Evolutionary conservation across 306 rosid species (phyloP).

Genomic region (Prunus mume): DNA sequence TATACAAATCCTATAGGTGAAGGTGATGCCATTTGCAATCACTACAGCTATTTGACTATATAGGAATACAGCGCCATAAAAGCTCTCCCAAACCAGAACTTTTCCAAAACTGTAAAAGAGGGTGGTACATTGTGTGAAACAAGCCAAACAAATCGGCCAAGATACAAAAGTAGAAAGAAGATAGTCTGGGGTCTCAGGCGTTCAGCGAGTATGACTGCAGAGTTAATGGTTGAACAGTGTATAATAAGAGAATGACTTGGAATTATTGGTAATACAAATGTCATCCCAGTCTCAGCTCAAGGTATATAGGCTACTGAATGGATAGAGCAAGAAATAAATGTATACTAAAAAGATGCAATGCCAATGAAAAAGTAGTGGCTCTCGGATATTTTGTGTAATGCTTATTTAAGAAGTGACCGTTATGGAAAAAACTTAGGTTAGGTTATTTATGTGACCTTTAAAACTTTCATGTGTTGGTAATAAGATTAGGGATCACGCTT

Average conservation of each 20-base stretch:
- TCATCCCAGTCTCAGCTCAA: background rate
- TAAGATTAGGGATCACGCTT: background rate
- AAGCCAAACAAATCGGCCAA: background rate
- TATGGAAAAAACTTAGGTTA: background rate
- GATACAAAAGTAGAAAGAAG: background rate
- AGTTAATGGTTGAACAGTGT: background rate
- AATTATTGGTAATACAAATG: background rate
- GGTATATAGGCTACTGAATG: background rate
- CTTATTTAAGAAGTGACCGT: background rate
- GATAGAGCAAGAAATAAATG: background rate
- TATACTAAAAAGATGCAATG: background rate
- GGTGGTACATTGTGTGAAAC: background rate
- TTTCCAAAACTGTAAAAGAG: background rate
- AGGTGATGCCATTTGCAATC: background rate
- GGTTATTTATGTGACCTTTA: background rate
- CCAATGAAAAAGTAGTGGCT: background rate
- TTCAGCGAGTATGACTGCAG: background rate
- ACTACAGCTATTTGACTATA: background rate
- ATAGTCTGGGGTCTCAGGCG: background rate
- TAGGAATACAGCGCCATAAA: background rate
- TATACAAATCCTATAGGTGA: background rate
- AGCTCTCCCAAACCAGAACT: background rate
- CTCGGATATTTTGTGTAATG: background rate
- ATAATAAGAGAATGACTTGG: background rate
- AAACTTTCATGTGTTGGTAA: background rate